A percentile compares a stretch with the other conserved stretches of the same genome.
Evolutionary conservation across 2,329 filamentous ascomycete genomes (phyloP).

Genomic region (Cladophialophora carrionii): DNA sequence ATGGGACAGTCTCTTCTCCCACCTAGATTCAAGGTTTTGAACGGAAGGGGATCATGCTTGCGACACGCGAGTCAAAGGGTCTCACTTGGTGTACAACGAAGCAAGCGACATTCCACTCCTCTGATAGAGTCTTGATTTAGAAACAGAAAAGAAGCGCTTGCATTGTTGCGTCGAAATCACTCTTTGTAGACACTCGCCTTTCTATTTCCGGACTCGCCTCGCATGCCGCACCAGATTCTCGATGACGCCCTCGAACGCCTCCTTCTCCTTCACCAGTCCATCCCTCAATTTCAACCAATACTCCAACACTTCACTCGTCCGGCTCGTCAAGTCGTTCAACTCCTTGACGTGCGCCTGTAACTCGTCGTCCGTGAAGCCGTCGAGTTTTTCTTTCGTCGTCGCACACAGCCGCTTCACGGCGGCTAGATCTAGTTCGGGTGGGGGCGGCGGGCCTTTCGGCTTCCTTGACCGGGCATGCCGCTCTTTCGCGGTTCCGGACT

Average conservation of each 20-base stretch:
- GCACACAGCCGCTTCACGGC: slow-evolving; percentile 76
- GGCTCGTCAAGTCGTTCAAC: slow-evolving; percentile 69
- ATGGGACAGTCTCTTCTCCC: slow-evolving; percentile 36
- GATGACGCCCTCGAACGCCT: slow-evolving; percentile 94
- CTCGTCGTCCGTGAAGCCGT: slow-evolving; percentile 77
- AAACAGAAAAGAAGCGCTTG: background rate
- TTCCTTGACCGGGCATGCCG: slow-evolving; percentile 47
- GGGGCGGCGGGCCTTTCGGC: slow-evolving; percentile 57
- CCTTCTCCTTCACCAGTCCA: slow-evolving; percentile 84
- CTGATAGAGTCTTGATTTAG: background rate
- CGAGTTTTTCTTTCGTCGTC: slow-evolving; percentile 81
- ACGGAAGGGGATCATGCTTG: background rate
- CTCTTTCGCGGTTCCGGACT: slow-evolving; percentile 38
- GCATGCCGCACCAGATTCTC: slow-evolving; percentile 94
- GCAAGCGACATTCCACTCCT: background rate
- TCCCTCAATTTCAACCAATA: slow-evolving; percentile 88
- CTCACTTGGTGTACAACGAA: background rate
- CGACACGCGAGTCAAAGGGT: background rate
- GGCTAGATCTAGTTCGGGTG: slow-evolving; percentile 77
- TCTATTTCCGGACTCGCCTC: slow-evolving; percentile 72
- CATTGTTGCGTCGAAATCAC: background rate
- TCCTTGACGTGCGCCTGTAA: slow-evolving; percentile 70
- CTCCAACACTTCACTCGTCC: slow-evolving; percentile 75
- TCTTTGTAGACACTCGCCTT: background rate
- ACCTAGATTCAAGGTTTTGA: slow-evolving; percentile 31